Conservation (phyloP, 2,329 filamentous ascomycete species). For the Cadophora sp. region DNA sequence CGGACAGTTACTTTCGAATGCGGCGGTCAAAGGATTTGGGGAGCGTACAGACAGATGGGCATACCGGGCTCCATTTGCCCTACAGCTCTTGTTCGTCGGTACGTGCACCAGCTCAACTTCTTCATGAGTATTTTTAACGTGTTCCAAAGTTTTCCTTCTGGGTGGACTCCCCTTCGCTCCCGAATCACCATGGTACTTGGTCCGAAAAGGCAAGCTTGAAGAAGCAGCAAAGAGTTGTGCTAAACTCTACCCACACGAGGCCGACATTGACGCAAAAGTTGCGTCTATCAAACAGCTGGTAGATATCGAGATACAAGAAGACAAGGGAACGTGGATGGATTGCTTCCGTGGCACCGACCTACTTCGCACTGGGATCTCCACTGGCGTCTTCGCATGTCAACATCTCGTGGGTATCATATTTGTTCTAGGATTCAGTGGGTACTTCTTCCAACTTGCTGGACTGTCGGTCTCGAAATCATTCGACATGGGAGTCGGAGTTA, state of each 20-base stretch:
- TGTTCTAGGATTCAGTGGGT: conserved; percentile 51
- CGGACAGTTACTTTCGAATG: conserved; percentile 63
- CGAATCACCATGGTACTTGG: conserved; percentile 56
- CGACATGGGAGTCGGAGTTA: conserved; percentile 56
- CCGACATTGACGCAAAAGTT: conserved; percentile 21
- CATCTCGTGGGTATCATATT: conserved; percentile 40
- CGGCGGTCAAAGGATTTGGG: conserved; percentile 62
- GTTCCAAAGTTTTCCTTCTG: conserved; percentile 55
- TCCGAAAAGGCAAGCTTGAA: conserved; percentile 51
- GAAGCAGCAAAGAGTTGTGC: conserved; percentile 55
- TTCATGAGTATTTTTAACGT: conserved; percentile 40
- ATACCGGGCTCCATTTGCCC: conserved; percentile 59
- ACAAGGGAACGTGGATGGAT: conserved; percentile 37
- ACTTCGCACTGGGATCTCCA: conserved; percentile 34
- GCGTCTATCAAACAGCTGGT: conserved; percentile 42
- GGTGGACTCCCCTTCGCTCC: conserved; percentile 53
- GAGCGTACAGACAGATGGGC: conserved; percentile 58
- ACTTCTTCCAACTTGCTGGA: conserved; percentile 57
- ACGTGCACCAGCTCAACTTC: not conserved
- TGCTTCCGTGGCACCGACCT: conserved; percentile 37
- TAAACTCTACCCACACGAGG: conserved; percentile 30
- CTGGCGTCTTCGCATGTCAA: conserved; percentile 29
- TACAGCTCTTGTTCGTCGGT: conserved; percentile 49
- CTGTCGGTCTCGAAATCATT: conserved; percentile 55
- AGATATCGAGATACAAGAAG: conserved; percentile 54